Evolutionary conservation across 495 filamentous ascomycete genomes (phyloP), one percentile per base, ranked within the genome.

Genomic region (Podospora sp.): DNA sequence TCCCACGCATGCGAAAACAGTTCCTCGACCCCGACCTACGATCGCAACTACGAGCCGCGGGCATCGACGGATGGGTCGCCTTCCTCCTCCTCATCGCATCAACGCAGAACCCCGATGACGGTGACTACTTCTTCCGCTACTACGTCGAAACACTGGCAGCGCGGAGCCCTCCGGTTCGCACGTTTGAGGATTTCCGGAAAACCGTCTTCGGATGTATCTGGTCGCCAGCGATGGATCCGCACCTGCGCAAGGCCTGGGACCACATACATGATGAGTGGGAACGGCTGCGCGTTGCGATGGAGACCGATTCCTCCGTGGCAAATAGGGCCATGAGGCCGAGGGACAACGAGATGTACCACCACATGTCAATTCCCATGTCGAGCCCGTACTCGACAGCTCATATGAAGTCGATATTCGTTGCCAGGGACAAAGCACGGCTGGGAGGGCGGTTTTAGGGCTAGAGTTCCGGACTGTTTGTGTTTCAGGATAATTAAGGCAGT

Each of bases 31-130:
- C 61, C 0, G 7, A 36, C 7, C 22, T 65, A 25, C 36, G 12
- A 20, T 6, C 16, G 5, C 26, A 14, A 20, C 58, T 71, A 16
- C 56, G 53, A 26, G 55, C 29, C 0, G 65, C 62, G 2, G 69
- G 69, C 4, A 58, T 71, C 5, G 65, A 71, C 8, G 64, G 25
- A 1, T 71, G 69, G 69, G 69, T 68, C 2, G 69, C 60, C 14
- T 46, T 71, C 8, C 27, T 71, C 12, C 24, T 71, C n/a, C 33
- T 65, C 11, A 68, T 71, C 11, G 58, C 63, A 20, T 65, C 62
- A 4, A 57, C 56, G 1, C 57, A 69, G 25, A 63, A 62, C 46
- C 62, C 56, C 4, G 62, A 50, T 20, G 27, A 26, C 16, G 67
- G 57, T 21, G 62, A 69, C 2, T 69, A 57, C 29, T 69, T 65